phyloP scores from a whole-genome alignment of 768 basidiomycete genomes.

The Tricholoma flavovirens region DNA sequence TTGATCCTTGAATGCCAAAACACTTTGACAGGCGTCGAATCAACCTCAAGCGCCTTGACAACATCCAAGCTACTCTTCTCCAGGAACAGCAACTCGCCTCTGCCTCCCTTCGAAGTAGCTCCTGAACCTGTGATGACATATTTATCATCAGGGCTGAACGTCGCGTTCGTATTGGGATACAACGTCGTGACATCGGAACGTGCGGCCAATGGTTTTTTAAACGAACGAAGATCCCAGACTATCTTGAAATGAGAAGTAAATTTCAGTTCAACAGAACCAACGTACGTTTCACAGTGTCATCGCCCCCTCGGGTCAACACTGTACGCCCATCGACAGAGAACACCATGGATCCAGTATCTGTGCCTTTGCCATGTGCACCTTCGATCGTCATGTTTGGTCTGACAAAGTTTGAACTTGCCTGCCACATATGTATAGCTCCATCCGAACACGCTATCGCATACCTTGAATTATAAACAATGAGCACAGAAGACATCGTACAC shows the following conservation, averaged over 20 bases:
- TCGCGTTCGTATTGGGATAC: constrained; percentile 90
- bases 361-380: constrained; percentile 80
- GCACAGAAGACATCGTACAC: constrained; percentile 13
- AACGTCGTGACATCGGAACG: constrained; percentile 61
- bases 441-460: constrained; percentile 73
- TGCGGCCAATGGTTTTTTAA: constrained; percentile 83
- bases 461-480: background rate
- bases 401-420: constrained; percentile 87
- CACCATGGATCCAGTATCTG: constrained; percentile 79
- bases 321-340: constrained; percentile 88
- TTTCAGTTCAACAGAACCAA: constrained; percentile 13
- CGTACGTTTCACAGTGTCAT: constrained; percentile 93
- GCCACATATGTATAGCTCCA: constrained; percentile 92
- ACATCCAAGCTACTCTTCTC: constrained; percentile 64
- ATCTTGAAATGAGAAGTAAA: background rate
- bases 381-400: constrained; percentile 84
- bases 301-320: constrained; percentile 84
- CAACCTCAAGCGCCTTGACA: constrained; percentile 61
- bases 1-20: constrained; percentile 98
- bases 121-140: constrained; percentile 82
- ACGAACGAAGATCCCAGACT: constrained; percentile 95
- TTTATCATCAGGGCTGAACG: constrained; percentile 93
- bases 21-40: constrained; percentile 82
- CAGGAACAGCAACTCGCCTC: constrained; percentile 72
- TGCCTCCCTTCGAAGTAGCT: constrained; percentile 56